Evolutionary conservation across 108 stramenopile species (phyloP), one percentile per base, ranked within the genome.

Genomic region (Nitzschia sp.): DNA sequence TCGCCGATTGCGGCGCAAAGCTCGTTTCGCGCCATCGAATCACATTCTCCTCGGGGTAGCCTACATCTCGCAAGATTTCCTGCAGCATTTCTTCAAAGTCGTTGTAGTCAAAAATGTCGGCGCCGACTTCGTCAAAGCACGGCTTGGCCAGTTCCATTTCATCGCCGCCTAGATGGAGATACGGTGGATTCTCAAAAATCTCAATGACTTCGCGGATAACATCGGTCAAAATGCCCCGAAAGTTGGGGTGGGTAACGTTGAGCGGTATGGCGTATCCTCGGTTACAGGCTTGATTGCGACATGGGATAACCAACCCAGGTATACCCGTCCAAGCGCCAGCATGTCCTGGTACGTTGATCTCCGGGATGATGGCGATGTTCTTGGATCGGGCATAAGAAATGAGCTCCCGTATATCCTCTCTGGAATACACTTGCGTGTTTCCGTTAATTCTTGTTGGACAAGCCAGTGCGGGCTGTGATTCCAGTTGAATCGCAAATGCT

Each of bases 101-200:
- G 4, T 49, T 25, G 38, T 78, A 78, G 33, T 68, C 46, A 64
- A 65, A 71, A 17, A 65, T 4, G 4, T 45, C 24, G 23, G 18
- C 31, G 15, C 67, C 60, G 2, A 68, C 23, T 33, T 77, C 76
- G 17, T 71, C 56, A 38, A 77, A 77, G 65, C 76, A 77, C 13
- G 59, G 56, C 28, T 46, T 17, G 3, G 70, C 34, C 71, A 66
- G 48, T 24, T 71, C 48, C 57, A 72, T 45, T 54, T 75, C 76
- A 33, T 72, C 77, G 0, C 72, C 77, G 29, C 77, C 77, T 54
- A 78, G 33, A 32, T 78, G 77, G 27, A 78, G 42, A 55, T 64
- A 78, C 46, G 77, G 71, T 17, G 77, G 61, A 30, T 60, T 54
- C 11, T 73, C 66, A 61, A 78, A 78, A 35, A 78, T 69, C 21